phyloP scores from a whole-genome alignment of 2,329 filamentous ascomycete genomes.

The Talaromyces sp. region DNA sequence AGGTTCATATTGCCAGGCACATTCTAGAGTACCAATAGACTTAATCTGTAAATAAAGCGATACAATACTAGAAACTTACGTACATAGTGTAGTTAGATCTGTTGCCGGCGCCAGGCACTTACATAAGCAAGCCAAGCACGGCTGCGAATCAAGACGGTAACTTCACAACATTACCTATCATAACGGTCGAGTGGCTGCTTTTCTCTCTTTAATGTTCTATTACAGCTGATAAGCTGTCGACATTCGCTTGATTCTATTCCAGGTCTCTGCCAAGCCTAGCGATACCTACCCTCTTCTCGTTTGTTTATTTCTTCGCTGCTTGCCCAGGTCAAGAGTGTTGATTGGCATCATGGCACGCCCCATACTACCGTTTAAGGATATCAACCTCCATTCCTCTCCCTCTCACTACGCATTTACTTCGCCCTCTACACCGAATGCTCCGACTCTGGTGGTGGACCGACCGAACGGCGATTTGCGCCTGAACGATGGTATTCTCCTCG shows the following conservation, averaged over 20 bases:
- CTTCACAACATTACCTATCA: background rate
- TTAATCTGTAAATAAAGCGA: no score
- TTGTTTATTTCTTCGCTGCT: constrained; percentile 39
- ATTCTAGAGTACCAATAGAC: no score
- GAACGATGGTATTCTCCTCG: constrained; percentile 71
- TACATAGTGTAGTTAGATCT: background rate
- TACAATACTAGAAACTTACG: no score
- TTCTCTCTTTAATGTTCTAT: background rate
- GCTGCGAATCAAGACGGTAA: background rate
- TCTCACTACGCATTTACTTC: constrained; percentile 96
- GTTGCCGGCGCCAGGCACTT: no score
- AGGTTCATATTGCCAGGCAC: no score
- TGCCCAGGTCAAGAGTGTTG: background rate
- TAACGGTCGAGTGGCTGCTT: background rate
- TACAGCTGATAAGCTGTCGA: background rate
- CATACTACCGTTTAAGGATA: constrained; percentile 78
- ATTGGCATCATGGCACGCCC: constrained; percentile 31
- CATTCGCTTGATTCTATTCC: background rate
- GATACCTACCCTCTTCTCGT: background rate
- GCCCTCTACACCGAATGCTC: constrained; percentile 84
- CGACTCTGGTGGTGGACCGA: constrained; percentile 82
- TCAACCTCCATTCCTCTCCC: constrained; percentile 89
- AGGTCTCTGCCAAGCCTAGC: background rate
- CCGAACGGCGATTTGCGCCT: constrained; percentile 88
- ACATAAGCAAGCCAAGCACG: no score